Base-by-base conservation (phyloP, 192 early-diverging fungal genomes). In the Linnemannia exigua region DNA sequence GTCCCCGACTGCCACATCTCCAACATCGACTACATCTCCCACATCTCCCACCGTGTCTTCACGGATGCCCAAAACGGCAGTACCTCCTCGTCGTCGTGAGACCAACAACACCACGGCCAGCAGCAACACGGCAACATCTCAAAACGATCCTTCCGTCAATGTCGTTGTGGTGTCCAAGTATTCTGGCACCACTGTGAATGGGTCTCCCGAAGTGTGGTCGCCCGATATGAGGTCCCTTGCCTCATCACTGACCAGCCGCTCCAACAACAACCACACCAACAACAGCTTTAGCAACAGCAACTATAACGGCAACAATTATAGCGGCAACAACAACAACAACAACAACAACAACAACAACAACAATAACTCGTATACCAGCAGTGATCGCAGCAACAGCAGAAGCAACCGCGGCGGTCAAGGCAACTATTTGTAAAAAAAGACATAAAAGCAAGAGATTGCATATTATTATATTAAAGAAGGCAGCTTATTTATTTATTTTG, bases 341-440 rank as follows among this genome's bases (percentile, higher is more conserved):
- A 33, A 11, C 14, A 46, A 28, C 19, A 14, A 41, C 52, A 75
- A 28, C 35, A 75, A 33, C 7, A 46, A 15, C n/a, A 68, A 22
- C 14, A 46, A 66, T 9, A 47, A 33, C 75, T 7, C 75, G 3
- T 68, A 68, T 68, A 68, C 63, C 75, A 68, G 50, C 75, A 19
- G 20, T 35, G 17, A 41, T 28, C 31, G 63, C 66, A 31, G 25
- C 44, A 67, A 67, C 41, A 67, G 17, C 41, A 76, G 35, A 12
- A 54, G 38, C 75, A 67, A 46, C 58, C 15, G 31, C 63, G 22
- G 58, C 66, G 36, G 54, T 46, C 44, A 76, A 41, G 35, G 44
- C 41, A 33, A 67, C 46, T n/a, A 68, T 47, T 31, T 44, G 36
- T 76, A 68, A 35, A 67, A 67, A 36, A 19, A 7, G 33, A 16